These are phyloP conservation scores for Collybiopsis confluens DNA, from an alignment of 768 basidiomycete genomes.

Conservation along the genomic window DNA sequence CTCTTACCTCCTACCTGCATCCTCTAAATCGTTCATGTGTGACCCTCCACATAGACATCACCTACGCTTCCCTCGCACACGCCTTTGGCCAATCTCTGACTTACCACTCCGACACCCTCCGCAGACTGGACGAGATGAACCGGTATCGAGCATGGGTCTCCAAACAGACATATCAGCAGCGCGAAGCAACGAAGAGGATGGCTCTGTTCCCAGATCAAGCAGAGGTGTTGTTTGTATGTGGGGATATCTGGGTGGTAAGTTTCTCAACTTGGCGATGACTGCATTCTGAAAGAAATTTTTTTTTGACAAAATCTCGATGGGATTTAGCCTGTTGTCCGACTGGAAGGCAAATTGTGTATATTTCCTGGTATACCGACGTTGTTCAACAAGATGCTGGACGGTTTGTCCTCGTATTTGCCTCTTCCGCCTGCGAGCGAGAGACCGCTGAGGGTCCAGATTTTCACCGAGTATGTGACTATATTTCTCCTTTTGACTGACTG, in stretches of 20 bases:
- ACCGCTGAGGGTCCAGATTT: conserved; percentile 77
- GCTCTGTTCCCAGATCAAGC: conserved; percentile 79
- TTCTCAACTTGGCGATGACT: too few relatives aligned
- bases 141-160: conserved; percentile 52
- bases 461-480: conserved; percentile 58
- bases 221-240: conserved; percentile 75
- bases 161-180: conserved; percentile 71
- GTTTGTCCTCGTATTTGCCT: conserved; percentile 68
- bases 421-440: conserved; percentile 73
- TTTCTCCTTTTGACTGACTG: not conserved
- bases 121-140: conserved; percentile 62
- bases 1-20: not conserved
- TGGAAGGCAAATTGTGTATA: conserved; percentile 83
- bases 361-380: conserved; percentile 88
- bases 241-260: conserved; percentile 84
- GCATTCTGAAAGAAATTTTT: too few relatives aligned
- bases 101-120: conserved; percentile 75
- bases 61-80: conserved; percentile 81
- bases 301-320: not conserved
- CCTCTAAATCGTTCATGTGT: not conserved
- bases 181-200: conserved; percentile 79
- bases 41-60: conserved; percentile 67
- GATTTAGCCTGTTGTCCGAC: conserved; percentile 74
- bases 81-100: conserved; percentile 72
- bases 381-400: conserved; percentile 78